These are phyloP conservation scores for Xylaria sp. DNA, from an alignment of 2,329 filamentous ascomycete genomes.

Conservation along the genomic window DNA sequence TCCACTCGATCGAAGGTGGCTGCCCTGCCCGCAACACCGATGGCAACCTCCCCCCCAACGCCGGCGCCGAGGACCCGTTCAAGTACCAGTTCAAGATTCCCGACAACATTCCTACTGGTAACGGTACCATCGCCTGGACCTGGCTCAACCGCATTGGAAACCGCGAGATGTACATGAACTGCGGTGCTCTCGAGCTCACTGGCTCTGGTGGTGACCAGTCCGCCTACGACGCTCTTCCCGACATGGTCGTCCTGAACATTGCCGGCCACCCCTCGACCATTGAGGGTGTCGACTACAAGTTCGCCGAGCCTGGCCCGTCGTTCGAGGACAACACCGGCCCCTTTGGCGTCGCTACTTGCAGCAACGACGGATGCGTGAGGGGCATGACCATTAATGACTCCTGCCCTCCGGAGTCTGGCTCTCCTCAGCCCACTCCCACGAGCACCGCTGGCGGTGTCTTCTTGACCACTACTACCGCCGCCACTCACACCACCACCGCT, in stretches of 20 bases:
- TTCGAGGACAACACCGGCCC: slow-evolving; percentile 45
- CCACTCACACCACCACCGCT: not conserved
- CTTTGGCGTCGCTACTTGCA: slow-evolving; percentile 32
- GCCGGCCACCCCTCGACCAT: slow-evolving; percentile 24
- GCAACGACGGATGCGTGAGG: slow-evolving; percentile 20
- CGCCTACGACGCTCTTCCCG: slow-evolving; percentile 58
- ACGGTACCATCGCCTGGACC: slow-evolving; percentile 82
- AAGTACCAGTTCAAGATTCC: slow-evolving; percentile 69
- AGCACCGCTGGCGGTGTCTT: slow-evolving; percentile 19
- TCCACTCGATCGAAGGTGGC: slow-evolving; percentile 80
- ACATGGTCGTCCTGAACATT: slow-evolving; percentile 73
- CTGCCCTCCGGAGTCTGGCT: slow-evolving; percentile 3
- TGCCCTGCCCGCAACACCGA: slow-evolving; percentile 59
- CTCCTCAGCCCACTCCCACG: slow-evolving; percentile 15
- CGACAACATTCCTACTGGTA: slow-evolving; percentile 62
- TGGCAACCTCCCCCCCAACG: slow-evolving; percentile 52
- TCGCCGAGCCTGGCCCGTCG: slow-evolving; percentile 60
- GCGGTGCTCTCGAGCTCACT: slow-evolving; percentile 66
- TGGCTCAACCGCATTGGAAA: slow-evolving; percentile 94
- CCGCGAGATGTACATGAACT: slow-evolving; percentile 98
- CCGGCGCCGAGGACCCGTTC: slow-evolving; percentile 43
- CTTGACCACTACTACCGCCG: slow-evolving; percentile 18
- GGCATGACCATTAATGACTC: slow-evolving; percentile 27
- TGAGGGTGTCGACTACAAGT: slow-evolving; percentile 54
- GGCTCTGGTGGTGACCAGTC: slow-evolving; percentile 44